Evolutionary conservation across 192 early-diverging fungal genomes (phyloP), one percentile per base, ranked within the genome.

Genomic region (Coemansia sp.): DNA sequence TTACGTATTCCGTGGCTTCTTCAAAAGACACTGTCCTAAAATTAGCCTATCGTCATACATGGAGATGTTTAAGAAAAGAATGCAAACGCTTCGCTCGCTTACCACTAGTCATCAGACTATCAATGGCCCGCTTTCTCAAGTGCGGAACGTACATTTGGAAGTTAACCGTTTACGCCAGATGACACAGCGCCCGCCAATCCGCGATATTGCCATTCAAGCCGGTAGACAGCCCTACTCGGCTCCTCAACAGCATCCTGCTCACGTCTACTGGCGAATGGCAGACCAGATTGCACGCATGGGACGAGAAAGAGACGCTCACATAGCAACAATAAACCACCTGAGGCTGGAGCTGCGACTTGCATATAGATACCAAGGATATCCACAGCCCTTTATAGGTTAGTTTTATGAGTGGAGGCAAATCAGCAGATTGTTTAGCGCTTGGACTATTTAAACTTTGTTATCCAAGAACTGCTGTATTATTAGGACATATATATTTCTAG

Each of bases 211-310:
- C 36, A 62, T 62, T 11, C 61, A 62, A 24, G 9, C 38, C 38
- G 38, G 18, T 36, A n/a, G 61, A 41, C 38, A 40, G 38, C 61
- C 38, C 2, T 40, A 39, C 20, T 20, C 38, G 61, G 55, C 16
- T 58, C 55, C 55, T 2, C 29, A 15, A 1, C 55, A 58, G 31
- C 12, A 58, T 16, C 12, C 55, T 1, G 55, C 55, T 5, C 55
- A 58, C 31, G 36, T 58, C 29, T 16, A 58, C 29, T 58, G 55
- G 55, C 55, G 33, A 31, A 33, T 58, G 55, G 55, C 55, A 34
- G 55, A 58, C 13, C 55, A 58, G 55, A 58, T 58, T 58, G 55
- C 55, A 31, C 55, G 55, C 31, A 58, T 58, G 55, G 13, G 55
- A 5, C 55, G 55, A 18, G 55, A 58, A 58, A 58, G 55, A 34